A percentile compares a stretch with the other conserved stretches of the same genome.
Conservation (phyloP, 2,329 filamentous ascomycete species). For the Penicillium italicum region DNA sequence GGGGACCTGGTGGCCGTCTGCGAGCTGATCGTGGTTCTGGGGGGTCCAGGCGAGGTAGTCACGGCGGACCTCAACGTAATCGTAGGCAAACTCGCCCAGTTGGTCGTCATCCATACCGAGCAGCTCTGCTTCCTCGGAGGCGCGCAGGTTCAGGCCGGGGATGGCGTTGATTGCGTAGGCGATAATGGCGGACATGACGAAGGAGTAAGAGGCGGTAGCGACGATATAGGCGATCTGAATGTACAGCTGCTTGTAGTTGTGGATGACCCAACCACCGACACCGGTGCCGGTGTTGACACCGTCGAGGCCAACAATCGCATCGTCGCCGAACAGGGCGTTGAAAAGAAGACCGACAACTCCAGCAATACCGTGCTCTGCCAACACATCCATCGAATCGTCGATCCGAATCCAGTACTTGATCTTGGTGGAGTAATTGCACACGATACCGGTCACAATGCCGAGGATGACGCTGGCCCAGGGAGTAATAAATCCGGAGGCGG, state of each 20-base stretch:
- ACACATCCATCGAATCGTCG: slow-evolving; percentile 85
- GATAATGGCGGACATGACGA: slow-evolving; percentile 64
- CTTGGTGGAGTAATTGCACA: slow-evolving; percentile 85
- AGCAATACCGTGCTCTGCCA: slow-evolving; percentile 82
- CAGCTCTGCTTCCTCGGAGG: slow-evolving; percentile 64
- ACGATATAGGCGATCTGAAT: slow-evolving; percentile 68
- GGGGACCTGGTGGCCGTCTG: slow-evolving; percentile 53
- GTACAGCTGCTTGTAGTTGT: slow-evolving; percentile 67
- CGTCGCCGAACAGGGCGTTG: slow-evolving; percentile 72
- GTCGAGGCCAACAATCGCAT: slow-evolving; percentile 71
- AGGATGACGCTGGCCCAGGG: slow-evolving; percentile 62
- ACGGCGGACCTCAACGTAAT: slow-evolving; percentile 51
- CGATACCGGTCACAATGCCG: slow-evolving; percentile 60
- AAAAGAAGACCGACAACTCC: slow-evolving; percentile 76
- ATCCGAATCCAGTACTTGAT: slow-evolving; percentile 73
- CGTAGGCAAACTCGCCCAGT: slow-evolving; percentile 51
- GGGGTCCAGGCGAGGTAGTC: slow-evolving; percentile 52
- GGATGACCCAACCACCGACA: slow-evolving; percentile 66
- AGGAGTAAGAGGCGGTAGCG: slow-evolving; percentile 63
- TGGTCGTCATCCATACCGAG: slow-evolving; percentile 58
- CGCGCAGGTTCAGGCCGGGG: slow-evolving; percentile 66
- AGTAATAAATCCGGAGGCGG: slow-evolving; percentile 74
- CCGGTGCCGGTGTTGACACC: slow-evolving; percentile 52
- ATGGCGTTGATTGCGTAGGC: slow-evolving; percentile 68
- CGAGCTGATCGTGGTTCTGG: slow-evolving; percentile 41